These are phyloP conservation scores for Gossypium schwendimanii DNA, from an alignment of 441 rosid genomes.

Conservation along the genomic window DNA sequence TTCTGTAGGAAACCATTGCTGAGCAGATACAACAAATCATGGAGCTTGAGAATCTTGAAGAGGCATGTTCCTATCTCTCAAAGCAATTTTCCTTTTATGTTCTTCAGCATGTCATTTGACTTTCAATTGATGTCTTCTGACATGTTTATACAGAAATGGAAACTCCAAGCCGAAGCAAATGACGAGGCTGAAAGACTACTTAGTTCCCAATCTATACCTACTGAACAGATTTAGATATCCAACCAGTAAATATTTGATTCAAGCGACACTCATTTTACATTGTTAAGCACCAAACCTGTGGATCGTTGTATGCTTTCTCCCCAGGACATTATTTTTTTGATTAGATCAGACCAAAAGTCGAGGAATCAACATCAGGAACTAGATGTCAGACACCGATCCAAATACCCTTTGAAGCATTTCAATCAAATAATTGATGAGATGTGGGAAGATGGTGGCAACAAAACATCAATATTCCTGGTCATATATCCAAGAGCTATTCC, in stretches of 20 bases:
- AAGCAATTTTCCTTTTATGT: neutral
- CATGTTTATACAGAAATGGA: constrained; percentile 62
- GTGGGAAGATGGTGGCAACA: neutral
- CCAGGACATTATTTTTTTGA: neutral
- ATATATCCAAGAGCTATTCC: neutral
- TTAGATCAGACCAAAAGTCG: neutral
- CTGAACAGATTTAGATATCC: constrained; percentile 6
- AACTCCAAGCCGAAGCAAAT: constrained; percentile 82
- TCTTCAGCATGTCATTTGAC: neutral
- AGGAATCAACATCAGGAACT: neutral
- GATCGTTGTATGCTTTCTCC: neutral
- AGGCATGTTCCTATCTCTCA: constrained; percentile 36
- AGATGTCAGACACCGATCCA: neutral
- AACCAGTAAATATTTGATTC: neutral
- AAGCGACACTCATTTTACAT: neutral
- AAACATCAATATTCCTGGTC: neutral
- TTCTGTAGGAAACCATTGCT: constrained; percentile 62
- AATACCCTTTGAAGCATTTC: neutral
- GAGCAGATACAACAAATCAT: constrained; percentile 80
- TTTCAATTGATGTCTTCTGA: neutral
- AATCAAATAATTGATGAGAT: neutral
- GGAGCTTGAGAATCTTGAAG: constrained; percentile 97
- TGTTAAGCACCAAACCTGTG: neutral
- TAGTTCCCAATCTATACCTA: constrained; percentile 44
- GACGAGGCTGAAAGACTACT: constrained; percentile 92